These are phyloP conservation scores for Talaromyces borbonicus DNA, from an alignment of 495 filamentous ascomycete genomes.

Conservation along the genomic window DNA sequence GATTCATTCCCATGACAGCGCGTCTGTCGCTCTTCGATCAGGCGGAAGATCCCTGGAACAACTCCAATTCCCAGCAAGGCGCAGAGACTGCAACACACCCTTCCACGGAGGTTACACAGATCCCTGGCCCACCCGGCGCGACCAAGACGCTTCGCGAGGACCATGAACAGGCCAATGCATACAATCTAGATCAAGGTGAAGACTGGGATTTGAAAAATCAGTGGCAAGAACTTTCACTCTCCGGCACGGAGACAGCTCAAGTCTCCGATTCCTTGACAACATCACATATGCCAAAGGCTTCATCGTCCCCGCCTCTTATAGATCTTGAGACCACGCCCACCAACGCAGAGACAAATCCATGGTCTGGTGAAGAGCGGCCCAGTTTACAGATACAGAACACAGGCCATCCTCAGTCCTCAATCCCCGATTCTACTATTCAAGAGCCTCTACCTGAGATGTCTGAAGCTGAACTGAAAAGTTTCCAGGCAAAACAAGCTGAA, in stretches of 20 bases:
- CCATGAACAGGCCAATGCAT: neutral
- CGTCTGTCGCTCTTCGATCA: constrained; percentile 32
- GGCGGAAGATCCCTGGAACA: constrained; percentile 18
- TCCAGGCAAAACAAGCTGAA: constrained; percentile 43
- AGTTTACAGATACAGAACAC: neutral
- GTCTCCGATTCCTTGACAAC: neutral
- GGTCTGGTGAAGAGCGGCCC: constrained; percentile 5
- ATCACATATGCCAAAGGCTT: constrained; percentile 14
- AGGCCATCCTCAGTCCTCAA: neutral
- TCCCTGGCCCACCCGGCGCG: neutral
- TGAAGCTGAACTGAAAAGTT: constrained; percentile 26
- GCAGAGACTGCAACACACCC: neutral
- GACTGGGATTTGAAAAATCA: constrained; percentile 2
- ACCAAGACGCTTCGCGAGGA: neutral
- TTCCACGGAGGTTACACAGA: neutral
- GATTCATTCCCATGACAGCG: constrained; percentile 39
- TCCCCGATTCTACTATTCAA: neutral
- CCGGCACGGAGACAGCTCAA: neutral
- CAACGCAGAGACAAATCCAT: neutral
- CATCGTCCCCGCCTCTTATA: constrained; percentile 32
- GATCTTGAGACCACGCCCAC: constrained; percentile 21
- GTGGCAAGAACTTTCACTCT: constrained; percentile 1
- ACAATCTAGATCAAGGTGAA: neutral
- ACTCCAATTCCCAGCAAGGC: neutral
- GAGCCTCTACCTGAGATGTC: constrained; percentile 12